Conservation (phyloP, 2,329 filamentous ascomycete species). For the Parastagonospora nodorum region DNA sequence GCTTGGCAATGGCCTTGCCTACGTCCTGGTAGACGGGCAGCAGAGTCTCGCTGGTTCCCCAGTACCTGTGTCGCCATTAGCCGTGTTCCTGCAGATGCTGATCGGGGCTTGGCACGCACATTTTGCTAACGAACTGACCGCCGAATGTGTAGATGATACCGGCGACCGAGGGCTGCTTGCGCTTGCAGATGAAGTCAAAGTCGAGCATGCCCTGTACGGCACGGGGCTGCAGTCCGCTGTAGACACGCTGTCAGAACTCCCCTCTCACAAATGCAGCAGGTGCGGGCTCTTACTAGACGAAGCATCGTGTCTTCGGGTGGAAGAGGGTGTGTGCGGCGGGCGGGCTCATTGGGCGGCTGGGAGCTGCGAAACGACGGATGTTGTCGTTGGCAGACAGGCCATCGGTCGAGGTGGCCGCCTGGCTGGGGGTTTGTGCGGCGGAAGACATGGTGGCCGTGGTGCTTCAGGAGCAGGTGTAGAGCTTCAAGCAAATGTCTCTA, state of each 20-base stretch:
- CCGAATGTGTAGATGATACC: constrained; percentile 99
- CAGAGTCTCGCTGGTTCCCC: constrained; percentile 98
- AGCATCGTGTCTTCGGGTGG: constrained; percentile 99
- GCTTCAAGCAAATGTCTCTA: constrained; percentile 5
- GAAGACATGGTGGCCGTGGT: constrained; percentile 50
- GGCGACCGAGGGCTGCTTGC: constrained; percentile 90
- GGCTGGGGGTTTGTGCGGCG: constrained; percentile 40
- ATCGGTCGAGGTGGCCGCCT: constrained; percentile 37
- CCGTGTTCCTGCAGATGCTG: constrained; percentile 9
- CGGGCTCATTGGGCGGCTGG: constrained; percentile 90
- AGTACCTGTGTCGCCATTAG: constrained; percentile 67
- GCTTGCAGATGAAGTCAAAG: constrained; percentile 99
- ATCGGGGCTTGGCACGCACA: constrained; percentile 60
- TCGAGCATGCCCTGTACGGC: constrained; percentile 73
- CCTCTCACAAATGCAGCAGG: constrained; percentile 1
- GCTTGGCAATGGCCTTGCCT: constrained; percentile 91
- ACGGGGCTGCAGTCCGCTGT: constrained; percentile 88
- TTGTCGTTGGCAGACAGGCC: constrained; percentile 88
- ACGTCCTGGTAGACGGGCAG: constrained; percentile 97
- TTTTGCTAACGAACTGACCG: constrained; percentile 99
- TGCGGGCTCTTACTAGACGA: constrained; percentile 76
- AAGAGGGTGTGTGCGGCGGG: constrained; percentile 88
- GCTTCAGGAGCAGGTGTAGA: constrained; percentile 21
- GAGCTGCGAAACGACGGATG: constrained; percentile 93
- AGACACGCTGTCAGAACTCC: constrained; percentile 24